These are phyloP conservation scores for Colletotrichum eleusines DNA, from an alignment of 2,329 filamentous ascomycete species.

Conservation along the genomic window DNA sequence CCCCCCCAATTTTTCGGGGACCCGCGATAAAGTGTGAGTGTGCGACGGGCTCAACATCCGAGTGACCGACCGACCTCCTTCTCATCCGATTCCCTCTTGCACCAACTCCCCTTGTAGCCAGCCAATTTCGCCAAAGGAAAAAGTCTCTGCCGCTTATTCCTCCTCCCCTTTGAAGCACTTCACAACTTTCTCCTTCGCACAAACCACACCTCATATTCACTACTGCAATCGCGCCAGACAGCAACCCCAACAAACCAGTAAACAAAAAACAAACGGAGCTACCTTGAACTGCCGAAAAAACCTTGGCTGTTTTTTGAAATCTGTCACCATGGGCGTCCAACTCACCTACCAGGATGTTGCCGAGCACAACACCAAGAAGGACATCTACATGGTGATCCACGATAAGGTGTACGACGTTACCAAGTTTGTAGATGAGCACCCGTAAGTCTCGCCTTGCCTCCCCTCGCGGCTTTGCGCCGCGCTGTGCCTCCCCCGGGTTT, in stretches of 20 bases:
- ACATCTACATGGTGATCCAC: conserved; percentile 91
- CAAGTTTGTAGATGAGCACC: conserved; percentile 97
- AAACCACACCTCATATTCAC: conserved; percentile 1
- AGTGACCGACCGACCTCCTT: conserved; percentile 25
- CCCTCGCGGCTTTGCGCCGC: conserved; percentile 35
- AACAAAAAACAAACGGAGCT: conserved; percentile 29
- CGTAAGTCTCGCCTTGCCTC: conserved; percentile 61
- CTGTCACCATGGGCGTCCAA: conserved; percentile 53
- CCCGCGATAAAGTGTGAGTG: conserved; percentile 30
- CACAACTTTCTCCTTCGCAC: neutral
- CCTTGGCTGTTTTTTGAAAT: conserved; percentile 23
- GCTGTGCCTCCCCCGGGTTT: neutral
- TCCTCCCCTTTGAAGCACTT: neutral
- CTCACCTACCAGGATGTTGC: conserved; percentile 86
- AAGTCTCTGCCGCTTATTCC: neutral
- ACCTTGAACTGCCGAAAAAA: conserved; percentile 32
- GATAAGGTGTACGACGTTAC: conserved; percentile 95
- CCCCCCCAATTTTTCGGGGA: conserved; percentile 37
- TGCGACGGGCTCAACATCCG: conserved; percentile 39
- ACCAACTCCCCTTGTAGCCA: conserved; percentile 1
- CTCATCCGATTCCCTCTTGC: conserved; percentile 26
- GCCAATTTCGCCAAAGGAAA: conserved; percentile 27
- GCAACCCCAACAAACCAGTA: conserved; percentile 22
- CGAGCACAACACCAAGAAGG: conserved; percentile 92
- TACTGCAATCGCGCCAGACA: neutral